Evolutionary conservation across 805 yeast species (phyloP), one percentile per base, ranked within the genome.

Genomic region (Saturnispora sanitii): DNA sequence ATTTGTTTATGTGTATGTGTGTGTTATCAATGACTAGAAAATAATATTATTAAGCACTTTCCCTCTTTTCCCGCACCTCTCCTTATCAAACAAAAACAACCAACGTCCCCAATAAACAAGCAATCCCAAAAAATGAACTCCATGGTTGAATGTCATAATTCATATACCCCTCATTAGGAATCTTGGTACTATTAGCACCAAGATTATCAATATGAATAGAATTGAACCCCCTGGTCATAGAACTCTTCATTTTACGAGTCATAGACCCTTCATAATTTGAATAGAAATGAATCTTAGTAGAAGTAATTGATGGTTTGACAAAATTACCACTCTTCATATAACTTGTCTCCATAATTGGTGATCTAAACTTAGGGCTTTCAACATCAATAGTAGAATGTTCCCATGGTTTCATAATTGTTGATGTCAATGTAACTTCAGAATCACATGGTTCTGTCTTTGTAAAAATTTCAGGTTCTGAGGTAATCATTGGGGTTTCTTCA

Each of bases 81-180:
- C 13, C n/a, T 9, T 5, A 4, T 34, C 16, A 40, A 22, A 34
- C 19, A 17, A 40, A 29, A 19, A 40, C 13, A 15, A 34, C 18
- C 35, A 40, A 16, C 12, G 33, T 21, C 12, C 20, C 25, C 29
- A 40, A 12, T 4, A 40, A 8, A 22, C 42, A 34, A 34, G 34
- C 31, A 19, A 40, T 34, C 12, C 42, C 42, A 11, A 33, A 22
- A 5, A 35, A 25, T 2, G 42, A 40, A 15, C 29, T 40, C 38
- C 37, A 22, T 16, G 38, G 16, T 28, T 26, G 34, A 22, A 19
- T 21, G 23, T 34, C 38, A 13, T 21, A 40, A 18, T 27, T 21
- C 15, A 25, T 28, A 16, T 26, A 11, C 7, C 42, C 42, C 20
- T 22, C 22, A 15, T 40, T 40, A 9, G 32, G 38, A 16, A 33